Evolutionary conservation across 768 basidiomycete species (phyloP).

Genomic region (Suillus sp.): DNA sequence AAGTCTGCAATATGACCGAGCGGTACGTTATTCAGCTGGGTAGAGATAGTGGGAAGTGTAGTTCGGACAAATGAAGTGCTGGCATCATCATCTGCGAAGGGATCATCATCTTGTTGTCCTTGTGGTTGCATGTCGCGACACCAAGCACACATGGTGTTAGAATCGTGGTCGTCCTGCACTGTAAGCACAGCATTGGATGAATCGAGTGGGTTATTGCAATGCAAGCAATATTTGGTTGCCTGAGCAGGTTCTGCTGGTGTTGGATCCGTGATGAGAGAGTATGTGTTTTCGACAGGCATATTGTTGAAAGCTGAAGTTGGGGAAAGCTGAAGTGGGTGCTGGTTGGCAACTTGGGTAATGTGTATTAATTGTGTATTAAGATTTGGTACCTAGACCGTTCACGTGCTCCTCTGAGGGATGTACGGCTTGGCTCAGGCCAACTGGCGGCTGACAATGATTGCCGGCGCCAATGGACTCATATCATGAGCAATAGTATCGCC

Average conservation of each 20-base stretch:
- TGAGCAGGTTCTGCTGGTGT: constrained; percentile 18
- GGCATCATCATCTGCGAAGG: constrained; percentile 31
- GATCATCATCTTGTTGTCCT: constrained; percentile 5
- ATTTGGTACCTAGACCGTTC: not conserved
- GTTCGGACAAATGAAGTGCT: constrained; percentile 31
- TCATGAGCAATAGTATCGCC: not conserved
- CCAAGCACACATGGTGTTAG: constrained; percentile 45
- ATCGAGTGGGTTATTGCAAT: constrained; percentile 36
- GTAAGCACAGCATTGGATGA: constrained; percentile 26
- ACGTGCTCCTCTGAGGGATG: not conserved
- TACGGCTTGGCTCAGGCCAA: not conserved
- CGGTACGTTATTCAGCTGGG: constrained; percentile 18
- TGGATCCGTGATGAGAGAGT: not conserved
- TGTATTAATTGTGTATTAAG: not conserved
- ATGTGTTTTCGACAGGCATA: constrained; percentile 5
- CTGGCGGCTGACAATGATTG: not conserved
- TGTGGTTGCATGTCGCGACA: constrained; percentile 43
- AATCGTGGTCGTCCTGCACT: constrained; percentile 27
- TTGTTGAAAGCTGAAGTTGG: not conserved
- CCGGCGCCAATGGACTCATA: not conserved
- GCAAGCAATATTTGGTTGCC: constrained; percentile 35
- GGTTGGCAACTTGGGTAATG: not conserved
- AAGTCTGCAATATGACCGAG: constrained; percentile 20
- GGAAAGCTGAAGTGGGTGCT: not conserved
- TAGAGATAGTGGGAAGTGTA: constrained; percentile 6